A percentile compares a stretch with the other conserved stretches of the same genome.
Conservation (phyloP, 2,329 filamentous ascomycete genomes). For the Orbilia blumenaviensis region DNA sequence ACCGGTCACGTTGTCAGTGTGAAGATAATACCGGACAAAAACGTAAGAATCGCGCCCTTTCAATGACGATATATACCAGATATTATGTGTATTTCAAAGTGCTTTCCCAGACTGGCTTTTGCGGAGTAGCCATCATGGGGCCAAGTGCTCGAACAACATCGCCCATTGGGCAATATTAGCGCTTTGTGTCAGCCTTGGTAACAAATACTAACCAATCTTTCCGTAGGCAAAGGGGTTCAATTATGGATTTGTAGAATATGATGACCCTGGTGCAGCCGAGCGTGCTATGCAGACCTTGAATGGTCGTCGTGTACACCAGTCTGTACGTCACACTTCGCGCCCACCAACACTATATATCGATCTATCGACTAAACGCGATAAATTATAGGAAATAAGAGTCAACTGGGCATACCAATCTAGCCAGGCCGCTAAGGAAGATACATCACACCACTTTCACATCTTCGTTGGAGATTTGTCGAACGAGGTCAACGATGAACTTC, state of each 20-base stretch:
- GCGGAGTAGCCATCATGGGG: background rate
- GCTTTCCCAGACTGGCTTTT: background rate
- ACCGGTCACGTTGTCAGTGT: constrained; percentile 98
- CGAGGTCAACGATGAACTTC: constrained; percentile 96
- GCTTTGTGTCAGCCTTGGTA: background rate
- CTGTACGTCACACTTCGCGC: constrained; percentile 69
- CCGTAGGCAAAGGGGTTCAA: constrained; percentile 92
- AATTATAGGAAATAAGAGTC: constrained; percentile 86
- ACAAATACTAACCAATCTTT: constrained; percentile 5
- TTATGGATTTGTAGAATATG: constrained; percentile 98
- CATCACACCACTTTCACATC: constrained; percentile 97
- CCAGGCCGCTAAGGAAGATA: constrained; percentile 92
- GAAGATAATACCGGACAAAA: constrained; percentile 99
- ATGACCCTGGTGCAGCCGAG: constrained; percentile 95
- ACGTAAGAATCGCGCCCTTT: constrained; percentile 70
- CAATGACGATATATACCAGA: constrained; percentile 18
- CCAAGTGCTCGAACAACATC: background rate
- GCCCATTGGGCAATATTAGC: background rate
- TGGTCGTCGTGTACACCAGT: constrained; percentile 92
- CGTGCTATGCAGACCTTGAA: constrained; percentile 97
- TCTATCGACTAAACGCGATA: constrained; percentile 33
- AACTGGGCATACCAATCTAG: constrained; percentile 99
- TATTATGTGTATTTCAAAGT: background rate
- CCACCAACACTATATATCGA: background rate
- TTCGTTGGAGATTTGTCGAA: constrained; percentile 98